Conservation (phyloP, 306 rosid species). For the Gastrolobium bilobum region DNA sequence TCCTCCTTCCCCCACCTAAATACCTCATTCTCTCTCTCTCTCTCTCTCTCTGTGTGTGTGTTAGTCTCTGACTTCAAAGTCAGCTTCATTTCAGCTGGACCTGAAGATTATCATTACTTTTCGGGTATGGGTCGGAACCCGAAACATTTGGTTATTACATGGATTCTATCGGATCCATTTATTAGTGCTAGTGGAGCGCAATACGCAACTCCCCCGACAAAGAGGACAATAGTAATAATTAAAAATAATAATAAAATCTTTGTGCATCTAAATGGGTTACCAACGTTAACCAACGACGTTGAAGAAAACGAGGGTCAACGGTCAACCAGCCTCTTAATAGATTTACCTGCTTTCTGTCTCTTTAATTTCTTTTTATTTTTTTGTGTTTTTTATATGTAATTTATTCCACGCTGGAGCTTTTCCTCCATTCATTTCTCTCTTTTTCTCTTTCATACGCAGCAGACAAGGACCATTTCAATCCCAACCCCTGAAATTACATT, state of each 20-base stretch:
- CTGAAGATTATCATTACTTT: not conserved
- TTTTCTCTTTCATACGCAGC: slow-evolving; percentile 3
- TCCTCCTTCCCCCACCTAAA: slow-evolving; percentile 53
- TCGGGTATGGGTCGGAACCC: slow-evolving; percentile 10
- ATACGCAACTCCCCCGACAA: slow-evolving; percentile 25
- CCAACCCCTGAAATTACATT: slow-evolving; percentile 11
- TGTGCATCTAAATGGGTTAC: too few species aligned
- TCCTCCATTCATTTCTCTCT: slow-evolving; percentile 54
- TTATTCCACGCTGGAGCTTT: not conserved
- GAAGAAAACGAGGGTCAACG: slow-evolving; percentile 14
- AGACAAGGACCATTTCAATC: slow-evolving; percentile 64
- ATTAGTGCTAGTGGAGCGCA: slow-evolving; percentile 10
- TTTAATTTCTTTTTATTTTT: not conserved
- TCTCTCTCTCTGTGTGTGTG: not conserved
- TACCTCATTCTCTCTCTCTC: slow-evolving; percentile 48
- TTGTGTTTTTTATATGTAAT: not conserved
- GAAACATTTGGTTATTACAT: not conserved
- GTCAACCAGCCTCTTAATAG: slow-evolving; percentile 26
- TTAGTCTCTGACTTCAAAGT: too few species aligned
- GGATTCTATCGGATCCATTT: not conserved
- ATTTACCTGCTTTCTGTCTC: not conserved
- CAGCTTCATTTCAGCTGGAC: slow-evolving; percentile 17
- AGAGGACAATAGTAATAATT: not conserved
- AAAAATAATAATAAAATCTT: too few species aligned
- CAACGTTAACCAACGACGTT: not conserved